phyloP scores from a whole-genome alignment of 495 filamentous ascomycete genomes.

The Lepidopterella palustris region DNA sequence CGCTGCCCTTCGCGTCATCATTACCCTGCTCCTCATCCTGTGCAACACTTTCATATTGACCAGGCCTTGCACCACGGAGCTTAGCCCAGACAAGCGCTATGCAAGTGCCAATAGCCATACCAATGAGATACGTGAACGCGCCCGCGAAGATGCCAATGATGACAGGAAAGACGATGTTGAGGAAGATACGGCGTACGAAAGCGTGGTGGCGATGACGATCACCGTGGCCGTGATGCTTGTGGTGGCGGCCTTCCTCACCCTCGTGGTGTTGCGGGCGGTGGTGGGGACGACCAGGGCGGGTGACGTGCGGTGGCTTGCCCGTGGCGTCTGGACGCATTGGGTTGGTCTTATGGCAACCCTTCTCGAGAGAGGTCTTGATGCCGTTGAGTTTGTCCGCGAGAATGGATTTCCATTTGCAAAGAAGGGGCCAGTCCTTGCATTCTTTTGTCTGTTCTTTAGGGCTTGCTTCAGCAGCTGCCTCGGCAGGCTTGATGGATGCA shows the following conservation, averaged over 20 bases:
- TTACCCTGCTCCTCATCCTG: slow-evolving; percentile 16
- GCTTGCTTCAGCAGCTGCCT: slow-evolving; percentile 11
- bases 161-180: slow-evolving; percentile 27
- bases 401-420: slow-evolving; percentile 28
- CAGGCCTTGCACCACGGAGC: slow-evolving; percentile 15
- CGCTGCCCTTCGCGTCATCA: slow-evolving; percentile 4
- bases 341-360: slow-evolving; percentile 25
- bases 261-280: slow-evolving; percentile 19
- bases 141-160: slow-evolving; percentile 31
- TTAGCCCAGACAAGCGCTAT: slow-evolving; percentile 26
- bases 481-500: slow-evolving; percentile 22
- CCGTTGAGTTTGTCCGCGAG: slow-evolving; percentile 18
- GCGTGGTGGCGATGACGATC: slow-evolving; percentile 1
- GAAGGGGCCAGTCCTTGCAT: slow-evolving; percentile 26
- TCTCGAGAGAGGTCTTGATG: slow-evolving; percentile 14
- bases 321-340: slow-evolving; percentile 20
- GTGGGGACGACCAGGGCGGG: slow-evolving; percentile 15
- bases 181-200: slow-evolving; percentile 24
- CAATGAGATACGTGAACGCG: slow-evolving; percentile 27
- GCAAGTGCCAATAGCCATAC: slow-evolving; percentile 27
- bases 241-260: background rate
- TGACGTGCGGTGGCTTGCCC: slow-evolving; percentile 16
- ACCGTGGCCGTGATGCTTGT: slow-evolving; percentile 4
- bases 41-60: slow-evolving; percentile 11
- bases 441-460: slow-evolving; percentile 23